phyloP scores from a whole-genome alignment of 208 protist species.

The Crithidia acanthocephali region DNA sequence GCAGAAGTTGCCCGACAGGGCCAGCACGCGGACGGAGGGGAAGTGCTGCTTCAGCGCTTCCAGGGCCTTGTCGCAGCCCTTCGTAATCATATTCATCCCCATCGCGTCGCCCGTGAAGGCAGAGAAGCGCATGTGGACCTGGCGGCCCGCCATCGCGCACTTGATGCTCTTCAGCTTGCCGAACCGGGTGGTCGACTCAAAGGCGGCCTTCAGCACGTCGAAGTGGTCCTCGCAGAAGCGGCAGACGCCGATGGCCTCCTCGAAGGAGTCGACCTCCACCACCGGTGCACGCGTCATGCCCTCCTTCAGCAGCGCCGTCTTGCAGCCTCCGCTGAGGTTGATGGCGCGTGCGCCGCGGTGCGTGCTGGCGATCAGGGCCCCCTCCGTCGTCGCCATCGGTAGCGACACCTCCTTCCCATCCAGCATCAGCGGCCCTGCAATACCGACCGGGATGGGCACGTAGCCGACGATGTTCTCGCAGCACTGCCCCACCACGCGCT shows the following conservation, averaged over 20 bases:
- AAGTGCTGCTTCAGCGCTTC: conserved; percentile 87
- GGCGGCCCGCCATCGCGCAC: conserved; percentile 88
- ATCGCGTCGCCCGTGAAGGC: conserved; percentile 98
- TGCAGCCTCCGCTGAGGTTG: conserved; percentile 89
- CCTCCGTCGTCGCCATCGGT: conserved; percentile 99
- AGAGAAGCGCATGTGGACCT: conserved; percentile 95
- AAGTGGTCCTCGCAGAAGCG: conserved; percentile 94
- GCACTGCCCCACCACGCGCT: conserved; percentile 91
- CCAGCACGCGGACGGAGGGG: conserved; percentile 91
- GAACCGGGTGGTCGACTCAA: conserved; percentile 96
- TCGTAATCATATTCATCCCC: conserved; percentile 99
- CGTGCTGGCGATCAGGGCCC: conserved; percentile 96
- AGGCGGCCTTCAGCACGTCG: conserved; percentile 75
- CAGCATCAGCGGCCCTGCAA: conserved; percentile 95
- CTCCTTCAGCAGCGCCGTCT: conserved; percentile 86
- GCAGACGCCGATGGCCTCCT: conserved; percentile 83
- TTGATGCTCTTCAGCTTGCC: conserved; percentile 91
- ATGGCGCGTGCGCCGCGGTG: conserved; percentile 97
- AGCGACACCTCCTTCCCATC: conserved; percentile 90
- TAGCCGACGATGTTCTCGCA: conserved; percentile 98
- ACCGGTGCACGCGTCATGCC: conserved; percentile 98
- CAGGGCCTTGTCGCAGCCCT: conserved; percentile 95
- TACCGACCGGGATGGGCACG: conserved; percentile 96
- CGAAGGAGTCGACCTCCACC: conserved; percentile 82
- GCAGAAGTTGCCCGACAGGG: conserved; percentile 98